Conservation (phyloP, 164 flowering plant genomes). For the Dillenia turbinata region DNA sequence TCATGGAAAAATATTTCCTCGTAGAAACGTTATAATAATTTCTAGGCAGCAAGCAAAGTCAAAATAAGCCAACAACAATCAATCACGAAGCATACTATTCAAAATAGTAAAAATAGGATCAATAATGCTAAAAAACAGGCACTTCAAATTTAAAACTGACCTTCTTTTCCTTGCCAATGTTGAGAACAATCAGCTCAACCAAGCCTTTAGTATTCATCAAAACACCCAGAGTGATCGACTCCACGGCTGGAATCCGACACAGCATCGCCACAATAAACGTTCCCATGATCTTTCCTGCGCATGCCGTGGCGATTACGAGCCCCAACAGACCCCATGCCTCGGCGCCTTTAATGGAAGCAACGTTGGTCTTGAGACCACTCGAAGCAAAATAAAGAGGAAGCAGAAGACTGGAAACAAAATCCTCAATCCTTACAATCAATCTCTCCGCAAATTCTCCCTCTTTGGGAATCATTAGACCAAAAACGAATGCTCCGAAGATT, state of each 20-base stretch:
- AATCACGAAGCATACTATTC: not conserved
- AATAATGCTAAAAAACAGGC: not conserved
- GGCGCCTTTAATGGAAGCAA: slow-evolving; percentile 16
- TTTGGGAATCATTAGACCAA: slow-evolving; percentile 33
- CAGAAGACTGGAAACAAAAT: slow-evolving; percentile 30
- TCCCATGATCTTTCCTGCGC: slow-evolving; percentile 53
- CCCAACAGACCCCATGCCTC: slow-evolving; percentile 32
- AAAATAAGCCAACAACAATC: no score
- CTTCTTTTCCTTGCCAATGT: slow-evolving; percentile 65
- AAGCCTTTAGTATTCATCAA: slow-evolving; percentile 76
- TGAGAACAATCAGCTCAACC: slow-evolving; percentile 67
- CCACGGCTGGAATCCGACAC: slow-evolving; percentile 43
- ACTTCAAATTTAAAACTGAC: slow-evolving; percentile 14
- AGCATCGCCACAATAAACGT: slow-evolving; percentile 44
- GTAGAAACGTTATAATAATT: no score
- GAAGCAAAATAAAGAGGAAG: slow-evolving; percentile 36
- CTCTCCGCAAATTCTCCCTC: slow-evolving; percentile 20
- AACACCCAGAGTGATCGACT: slow-evolving; percentile 48
- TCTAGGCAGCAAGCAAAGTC: no score
- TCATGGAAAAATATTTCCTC: no score
- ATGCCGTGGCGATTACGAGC: slow-evolving; percentile 24
- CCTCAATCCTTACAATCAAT: slow-evolving; percentile 31
- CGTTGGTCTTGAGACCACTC: slow-evolving; percentile 34
- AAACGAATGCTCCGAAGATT: slow-evolving; percentile 36
- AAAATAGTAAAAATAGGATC: not conserved